phyloP scores from a whole-genome alignment of 495 filamentous ascomycete genomes.

The Ramalina peruviana region DNA sequence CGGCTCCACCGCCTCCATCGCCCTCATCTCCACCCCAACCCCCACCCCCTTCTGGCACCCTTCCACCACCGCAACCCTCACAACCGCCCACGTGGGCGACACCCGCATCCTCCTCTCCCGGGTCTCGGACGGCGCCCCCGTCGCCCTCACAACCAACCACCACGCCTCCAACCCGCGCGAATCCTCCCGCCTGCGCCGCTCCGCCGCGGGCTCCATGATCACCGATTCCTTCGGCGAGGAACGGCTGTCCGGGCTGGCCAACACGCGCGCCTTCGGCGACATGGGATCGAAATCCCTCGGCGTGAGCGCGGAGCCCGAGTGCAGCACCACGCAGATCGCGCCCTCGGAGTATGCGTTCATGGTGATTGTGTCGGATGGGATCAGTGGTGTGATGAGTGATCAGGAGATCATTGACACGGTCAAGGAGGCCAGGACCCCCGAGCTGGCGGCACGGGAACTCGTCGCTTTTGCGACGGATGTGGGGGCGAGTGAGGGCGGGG shows the following conservation, averaged over 20 bases:
- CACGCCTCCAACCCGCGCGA: conserved; percentile 79
- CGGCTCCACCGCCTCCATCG: conserved; percentile 79
- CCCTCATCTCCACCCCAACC: conserved; percentile 80
- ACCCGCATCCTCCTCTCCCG: conserved; percentile 79
- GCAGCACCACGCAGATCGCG: conserved; percentile 54
- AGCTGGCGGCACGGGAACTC: conserved; percentile 64
- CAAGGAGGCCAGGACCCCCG: conserved; percentile 84
- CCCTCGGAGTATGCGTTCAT: conserved; percentile 80
- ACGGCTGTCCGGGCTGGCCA: conserved; percentile 83
- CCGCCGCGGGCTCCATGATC: conserved; percentile 70
- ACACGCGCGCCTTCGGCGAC: conserved; percentile 88
- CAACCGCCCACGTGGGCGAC: conserved; percentile 88
- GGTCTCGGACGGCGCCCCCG: conserved; percentile 59
- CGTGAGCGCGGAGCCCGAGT: conserved; percentile 85
- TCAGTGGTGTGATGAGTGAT: conserved; percentile 68
- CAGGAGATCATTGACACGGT: conserved; percentile 93
- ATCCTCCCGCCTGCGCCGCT: conserved; percentile 68
- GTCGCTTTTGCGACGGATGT: conserved; percentile 82
- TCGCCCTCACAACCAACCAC: conserved; percentile 75
- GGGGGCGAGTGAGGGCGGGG: conserved; percentile 32
- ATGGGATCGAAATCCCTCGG: conserved; percentile 82
- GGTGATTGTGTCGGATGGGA: conserved; percentile 76
- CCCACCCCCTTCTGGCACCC: conserved; percentile 94
- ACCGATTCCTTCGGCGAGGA: conserved; percentile 97
- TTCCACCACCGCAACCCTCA: conserved; percentile 59